Evolutionary conservation across 2,329 filamentous ascomycete species (phyloP).

Genomic region (Lachnellula cervina): DNA sequence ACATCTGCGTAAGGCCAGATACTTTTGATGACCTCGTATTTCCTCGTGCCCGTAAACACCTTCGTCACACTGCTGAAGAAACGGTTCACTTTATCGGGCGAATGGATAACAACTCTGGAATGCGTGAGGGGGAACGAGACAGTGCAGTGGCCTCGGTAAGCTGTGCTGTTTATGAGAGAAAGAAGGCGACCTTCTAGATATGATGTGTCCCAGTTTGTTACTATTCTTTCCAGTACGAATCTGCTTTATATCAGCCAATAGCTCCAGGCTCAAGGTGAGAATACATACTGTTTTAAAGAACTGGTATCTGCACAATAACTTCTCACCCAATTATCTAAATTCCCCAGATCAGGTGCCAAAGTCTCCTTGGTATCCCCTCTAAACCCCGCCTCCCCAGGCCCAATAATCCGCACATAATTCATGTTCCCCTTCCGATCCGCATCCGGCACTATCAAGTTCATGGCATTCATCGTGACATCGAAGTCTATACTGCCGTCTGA

Average conservation of each 20-base stretch:
- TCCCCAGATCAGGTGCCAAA: conserved; percentile 7
- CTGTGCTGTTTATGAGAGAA: conserved; percentile 44
- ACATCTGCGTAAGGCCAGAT: conserved; percentile 54
- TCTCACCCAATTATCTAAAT: conserved; percentile 22
- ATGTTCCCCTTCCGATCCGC: conserved; percentile 37
- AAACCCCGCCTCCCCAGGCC: conserved; percentile 44
- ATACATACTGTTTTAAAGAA: conserved; percentile 22
- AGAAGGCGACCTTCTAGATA: conserved; percentile 53
- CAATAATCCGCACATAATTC: conserved; percentile 51
- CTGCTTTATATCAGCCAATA: conserved; percentile 18
- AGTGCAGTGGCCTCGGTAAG: conserved; percentile 46
- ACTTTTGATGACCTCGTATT: conserved; percentile 51
- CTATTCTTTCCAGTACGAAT: conserved; percentile 48
- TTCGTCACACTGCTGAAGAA: conserved; percentile 49
- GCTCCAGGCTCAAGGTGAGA: background rate
- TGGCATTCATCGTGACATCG: conserved; percentile 49
- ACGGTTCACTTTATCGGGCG: conserved; percentile 48
- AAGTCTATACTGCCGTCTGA: conserved; percentile 45
- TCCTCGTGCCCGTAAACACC: conserved; percentile 48
- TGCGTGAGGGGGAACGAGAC: conserved; percentile 49
- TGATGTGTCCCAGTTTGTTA: conserved; percentile 50
- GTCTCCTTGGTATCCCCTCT: conserved; percentile 34
- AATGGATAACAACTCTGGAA: conserved; percentile 44
- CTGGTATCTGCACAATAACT: conserved; percentile 23
- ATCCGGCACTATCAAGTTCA: conserved; percentile 48